Base-by-base conservation (phyloP, 257 asterid species). In the Avicennia marina region DNA sequence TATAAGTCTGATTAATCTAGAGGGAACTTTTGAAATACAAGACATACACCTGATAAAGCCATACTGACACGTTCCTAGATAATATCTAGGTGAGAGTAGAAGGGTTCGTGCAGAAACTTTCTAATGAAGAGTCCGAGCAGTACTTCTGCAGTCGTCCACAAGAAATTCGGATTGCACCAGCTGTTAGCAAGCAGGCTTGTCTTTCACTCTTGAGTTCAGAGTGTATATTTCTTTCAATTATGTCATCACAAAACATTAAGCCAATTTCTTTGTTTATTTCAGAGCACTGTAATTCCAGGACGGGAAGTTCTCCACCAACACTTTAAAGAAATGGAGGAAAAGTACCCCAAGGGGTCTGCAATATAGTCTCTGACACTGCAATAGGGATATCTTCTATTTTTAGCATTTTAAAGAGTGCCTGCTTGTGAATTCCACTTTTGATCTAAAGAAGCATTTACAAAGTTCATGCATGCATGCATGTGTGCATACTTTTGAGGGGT, bases 91-190 rank as follows among this genome's bases (percentile, higher is more conserved):
- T 84, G 60, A 75, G 87, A 60, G 78, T 79, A 55, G 94, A 84
- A 67, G 94, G 94, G 27, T 36, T 65, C 8, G 94, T 78, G 67
- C 68, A 74, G 62, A 79, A 75, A 69, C 74, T 78, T 38, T 66
- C 81, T 34, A 54, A 74, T 16, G 87, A 78, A 69, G 94, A 81
- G 58, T 74, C 94, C 34, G 83, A 79, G 42, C 71, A 70, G 56
- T 78, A 63, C 70, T 84, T 81, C 68, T 65, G 71, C 66, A 74
- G 71, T 56, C 85, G 78, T 52, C 73, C 87, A 20, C 75, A 77
- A 56, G 94, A 79, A 40, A 70, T 75, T 62, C 82, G 70, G 65
- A 76, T 84, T 63, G 76, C 81, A 32, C 84, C 89, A 50, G 70
- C 82, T 39, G 71, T 76, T 62, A 77, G 89, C 76, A 57, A 72